A percentile compares a stretch with the other conserved stretches of the same genome.
These are phyloP conservation scores for Penicillium bialowiezense DNA, from an alignment of 495 filamentous ascomycete species.

Conservation along the genomic window DNA sequence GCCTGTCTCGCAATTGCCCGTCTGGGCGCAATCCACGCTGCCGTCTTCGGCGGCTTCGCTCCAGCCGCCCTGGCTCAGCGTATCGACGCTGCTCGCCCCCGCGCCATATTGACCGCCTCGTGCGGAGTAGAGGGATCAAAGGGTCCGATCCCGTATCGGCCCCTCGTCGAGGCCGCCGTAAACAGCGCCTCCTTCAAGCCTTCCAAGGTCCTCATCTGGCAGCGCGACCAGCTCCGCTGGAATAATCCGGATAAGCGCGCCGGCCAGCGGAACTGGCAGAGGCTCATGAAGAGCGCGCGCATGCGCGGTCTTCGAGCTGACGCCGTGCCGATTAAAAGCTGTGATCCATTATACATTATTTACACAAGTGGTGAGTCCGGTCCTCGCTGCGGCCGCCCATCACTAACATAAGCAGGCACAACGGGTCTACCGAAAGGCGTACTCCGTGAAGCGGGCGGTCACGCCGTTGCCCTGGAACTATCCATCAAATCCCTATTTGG, in stretches of 20 bases:
- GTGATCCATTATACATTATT: constrained; percentile 83
- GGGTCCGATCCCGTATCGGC: constrained; percentile 66
- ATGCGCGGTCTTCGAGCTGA: constrained; percentile 62
- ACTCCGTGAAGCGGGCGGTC: constrained; percentile 76
- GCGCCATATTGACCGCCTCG: constrained; percentile 78
- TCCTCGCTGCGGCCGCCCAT: too few species aligned
- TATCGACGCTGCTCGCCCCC: constrained; percentile 77
- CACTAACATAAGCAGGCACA: constrained; percentile 50
- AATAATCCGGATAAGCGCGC: constrained; percentile 57
- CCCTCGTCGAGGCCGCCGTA: constrained; percentile 68
- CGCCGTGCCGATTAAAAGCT: constrained; percentile 72
- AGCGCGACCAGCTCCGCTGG: constrained; percentile 74
- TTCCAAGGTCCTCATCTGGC: constrained; percentile 69
- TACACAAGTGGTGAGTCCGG: constrained; percentile 63
- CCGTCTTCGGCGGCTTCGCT: constrained; percentile 92
- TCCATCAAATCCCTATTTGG: constrained; percentile 77
- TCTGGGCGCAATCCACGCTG: constrained; percentile 83
- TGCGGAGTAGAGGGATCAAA: constrained; percentile 91
- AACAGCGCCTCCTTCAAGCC: constrained; percentile 59
- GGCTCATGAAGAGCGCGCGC: constrained; percentile 64
- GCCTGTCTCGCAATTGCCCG: constrained; percentile 79
- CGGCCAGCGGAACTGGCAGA: constrained; percentile 77
- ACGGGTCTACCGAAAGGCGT: constrained; percentile 90
- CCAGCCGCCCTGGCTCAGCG: constrained; percentile 78
- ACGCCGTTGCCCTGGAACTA: constrained; percentile 80